A percentile compares a stretch with the other conserved stretches of the same genome.
Evolutionary conservation across 495 filamentous ascomycete species (phyloP).

Genomic region (Podospora appendiculata): DNA sequence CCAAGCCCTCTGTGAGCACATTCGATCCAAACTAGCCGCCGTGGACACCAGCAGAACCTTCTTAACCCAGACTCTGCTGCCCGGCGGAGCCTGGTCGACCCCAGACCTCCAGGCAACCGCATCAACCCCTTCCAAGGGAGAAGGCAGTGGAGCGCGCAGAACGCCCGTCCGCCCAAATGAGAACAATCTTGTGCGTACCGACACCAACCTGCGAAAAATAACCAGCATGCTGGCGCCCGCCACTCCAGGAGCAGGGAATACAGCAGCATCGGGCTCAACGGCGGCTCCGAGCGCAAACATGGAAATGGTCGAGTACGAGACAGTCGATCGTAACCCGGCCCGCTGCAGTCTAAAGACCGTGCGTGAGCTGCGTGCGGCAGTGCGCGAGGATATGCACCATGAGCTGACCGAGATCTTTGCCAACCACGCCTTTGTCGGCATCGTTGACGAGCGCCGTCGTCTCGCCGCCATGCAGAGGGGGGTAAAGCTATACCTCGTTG

Average conservation of each 20-base stretch:
- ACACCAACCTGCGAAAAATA: constrained; percentile 86
- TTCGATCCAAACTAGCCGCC: constrained; percentile 70
- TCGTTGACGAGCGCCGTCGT: constrained; percentile 80
- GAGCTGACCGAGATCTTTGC: constrained; percentile 84
- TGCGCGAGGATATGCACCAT: constrained; percentile 81
- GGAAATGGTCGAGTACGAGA: constrained; percentile 52
- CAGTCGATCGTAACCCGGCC: constrained; percentile 57
- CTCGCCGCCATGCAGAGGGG: constrained; percentile 89
- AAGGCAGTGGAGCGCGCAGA: constrained; percentile 25
- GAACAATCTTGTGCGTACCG: constrained; percentile 84
- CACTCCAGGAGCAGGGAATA: constrained; percentile 1
- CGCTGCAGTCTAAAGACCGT: constrained; percentile 68
- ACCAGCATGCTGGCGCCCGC: constrained; percentile 78
- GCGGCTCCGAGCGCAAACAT: background rate
- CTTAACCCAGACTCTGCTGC: constrained; percentile 83
- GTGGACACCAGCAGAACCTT: constrained; percentile 95
- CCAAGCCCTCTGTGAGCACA: constrained; percentile 74
- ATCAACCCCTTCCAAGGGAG: constrained; percentile 28
- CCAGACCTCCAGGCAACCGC: constrained; percentile 23
- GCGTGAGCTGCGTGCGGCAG: constrained; percentile 69
- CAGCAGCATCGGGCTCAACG: constrained; percentile 2
- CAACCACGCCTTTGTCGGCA: constrained; percentile 85
- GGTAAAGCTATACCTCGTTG: constrained; percentile 86
- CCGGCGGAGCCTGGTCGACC: constrained; percentile 46
- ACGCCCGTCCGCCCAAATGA: constrained; percentile 63